Conservation (phyloP, 306 rosid species). For the Macrotyloma uniflorum region DNA sequence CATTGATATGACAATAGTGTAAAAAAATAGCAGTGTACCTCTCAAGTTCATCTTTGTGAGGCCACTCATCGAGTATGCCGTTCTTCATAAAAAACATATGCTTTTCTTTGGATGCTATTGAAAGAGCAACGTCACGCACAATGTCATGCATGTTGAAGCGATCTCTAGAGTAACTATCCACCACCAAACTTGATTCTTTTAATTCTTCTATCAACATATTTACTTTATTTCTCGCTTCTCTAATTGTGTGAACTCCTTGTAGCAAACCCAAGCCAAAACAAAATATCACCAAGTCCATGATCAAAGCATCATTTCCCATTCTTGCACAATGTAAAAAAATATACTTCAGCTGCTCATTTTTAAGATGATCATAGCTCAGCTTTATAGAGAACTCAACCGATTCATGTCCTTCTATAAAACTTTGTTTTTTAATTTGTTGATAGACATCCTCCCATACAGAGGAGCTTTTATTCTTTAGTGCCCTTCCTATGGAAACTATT, state of each 20-base stretch:
- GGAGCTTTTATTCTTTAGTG: background rate
- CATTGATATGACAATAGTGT: background rate
- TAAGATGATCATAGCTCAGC: slow-evolving; percentile 18
- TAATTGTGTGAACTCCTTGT: background rate
- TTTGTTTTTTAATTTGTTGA: background rate
- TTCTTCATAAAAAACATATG: background rate
- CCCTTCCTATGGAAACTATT: background rate
- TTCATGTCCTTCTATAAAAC: background rate
- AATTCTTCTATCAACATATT: background rate
- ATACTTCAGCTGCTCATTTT: background rate
- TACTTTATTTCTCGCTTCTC: background rate
- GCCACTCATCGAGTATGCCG: slow-evolving; percentile 24
- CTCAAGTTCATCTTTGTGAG: slow-evolving; percentile 14
- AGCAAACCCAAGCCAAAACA: slow-evolving; percentile 4
- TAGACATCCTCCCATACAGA: slow-evolving; percentile 5
- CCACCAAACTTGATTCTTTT: slow-evolving; percentile 11
- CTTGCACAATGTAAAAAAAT: background rate
- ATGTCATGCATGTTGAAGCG: slow-evolving; percentile 25
- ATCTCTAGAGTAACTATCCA: background rate
- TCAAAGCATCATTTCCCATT: background rate
- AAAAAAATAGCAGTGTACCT: background rate
- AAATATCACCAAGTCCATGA: slow-evolving; percentile 24
- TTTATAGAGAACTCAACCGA: background rate
- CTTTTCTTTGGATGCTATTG: slow-evolving; percentile 18
- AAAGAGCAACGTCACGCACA: slow-evolving; percentile 18